These are phyloP conservation scores for Zygoascus hellenicus DNA, from an alignment of 1,139 yeast species.

Conservation along the genomic window DNA sequence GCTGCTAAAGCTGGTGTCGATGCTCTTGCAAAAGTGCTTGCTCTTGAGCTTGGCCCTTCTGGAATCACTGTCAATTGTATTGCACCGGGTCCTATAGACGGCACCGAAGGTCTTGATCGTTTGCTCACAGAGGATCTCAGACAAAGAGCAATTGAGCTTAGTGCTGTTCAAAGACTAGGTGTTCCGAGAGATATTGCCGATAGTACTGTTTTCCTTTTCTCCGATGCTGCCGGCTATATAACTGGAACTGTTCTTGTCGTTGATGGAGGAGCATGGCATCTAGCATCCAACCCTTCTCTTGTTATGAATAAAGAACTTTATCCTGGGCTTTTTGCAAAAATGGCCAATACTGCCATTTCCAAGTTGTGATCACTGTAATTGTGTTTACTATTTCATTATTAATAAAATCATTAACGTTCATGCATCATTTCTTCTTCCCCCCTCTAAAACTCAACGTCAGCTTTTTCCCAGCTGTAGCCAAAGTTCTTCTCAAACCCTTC, in stretches of 20 bases:
- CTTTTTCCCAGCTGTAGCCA: conserved; percentile 18
- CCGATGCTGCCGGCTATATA: conserved; percentile 73
- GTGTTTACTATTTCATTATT: too few species aligned
- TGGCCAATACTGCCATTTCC: conserved; percentile 3
- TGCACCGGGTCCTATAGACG: conserved; percentile 83
- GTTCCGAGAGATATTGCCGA: conserved; percentile 77
- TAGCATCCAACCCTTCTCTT: conserved; percentile 1
- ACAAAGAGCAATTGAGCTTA: conserved; percentile 38
- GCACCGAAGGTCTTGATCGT: conserved; percentile 74
- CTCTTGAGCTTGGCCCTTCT: conserved; percentile 83
- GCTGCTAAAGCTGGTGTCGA: conserved; percentile 96
- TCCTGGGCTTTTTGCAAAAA: conserved; percentile 5
- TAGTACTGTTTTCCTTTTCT: conserved; percentile 75
- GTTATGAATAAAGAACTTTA: not conserved
- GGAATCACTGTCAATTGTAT: conserved; percentile 77
- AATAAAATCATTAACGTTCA: too few species aligned
- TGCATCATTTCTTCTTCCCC: not conserved
- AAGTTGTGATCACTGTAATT: not conserved
- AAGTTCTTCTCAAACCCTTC: conserved; percentile 13
- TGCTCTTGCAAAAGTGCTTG: conserved; percentile 72
- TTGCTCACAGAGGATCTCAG: conserved; percentile 41
- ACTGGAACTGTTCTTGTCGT: conserved; percentile 77
- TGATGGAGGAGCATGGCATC: conserved; percentile 89
- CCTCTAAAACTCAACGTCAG: conserved; percentile 15
- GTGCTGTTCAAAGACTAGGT: conserved; percentile 79